Evolutionary conservation across 495 filamentous ascomycete species (phyloP).

Genomic region (Glarea lozoyensis): DNA sequence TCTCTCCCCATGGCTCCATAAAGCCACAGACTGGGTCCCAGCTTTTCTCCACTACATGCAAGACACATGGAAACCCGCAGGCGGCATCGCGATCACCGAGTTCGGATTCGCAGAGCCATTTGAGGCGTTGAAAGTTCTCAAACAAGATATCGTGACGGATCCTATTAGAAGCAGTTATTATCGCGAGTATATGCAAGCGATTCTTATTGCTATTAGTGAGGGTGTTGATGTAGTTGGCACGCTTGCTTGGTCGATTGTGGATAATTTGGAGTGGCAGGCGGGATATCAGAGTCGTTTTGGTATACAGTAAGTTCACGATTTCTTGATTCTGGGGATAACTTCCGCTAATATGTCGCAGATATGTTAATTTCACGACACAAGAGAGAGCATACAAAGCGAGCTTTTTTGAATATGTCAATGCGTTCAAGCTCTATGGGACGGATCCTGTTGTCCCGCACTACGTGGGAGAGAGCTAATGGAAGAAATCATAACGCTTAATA

Average conservation of each 20-base stretch:
- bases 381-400: conserved; percentile 36
- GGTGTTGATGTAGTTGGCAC: conserved; percentile 33
- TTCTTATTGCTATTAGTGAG: conserved; percentile 26
- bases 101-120: conserved; percentile 39
- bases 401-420: conserved; percentile 40
- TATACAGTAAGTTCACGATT: conserved; percentile 30
- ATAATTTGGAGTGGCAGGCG: conserved; percentile 16
- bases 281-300: conserved; percentile 26
- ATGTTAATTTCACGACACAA: conserved; percentile 33
- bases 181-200: conserved; percentile 30
- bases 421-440: conserved; percentile 14
- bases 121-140: conserved; percentile 25
- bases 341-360: conserved; percentile 1
- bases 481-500: too few species aligned
- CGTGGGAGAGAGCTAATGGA: too few species aligned
- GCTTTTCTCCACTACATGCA: conserved; percentile 18
- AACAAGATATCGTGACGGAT: conserved; percentile 29
- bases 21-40: conserved; percentile 27
- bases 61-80: conserved; percentile 14
- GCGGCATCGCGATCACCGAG: conserved; percentile 31
- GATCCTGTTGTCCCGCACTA: conserved; percentile 15
- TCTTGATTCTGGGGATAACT: not conserved
- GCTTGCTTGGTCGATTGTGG: conserved; percentile 31
- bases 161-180: conserved; percentile 28
- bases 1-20: conserved; percentile 31